phyloP scores from a whole-genome alignment of 2,329 filamentous ascomycete genomes.

The Trichoderma sp. region DNA sequence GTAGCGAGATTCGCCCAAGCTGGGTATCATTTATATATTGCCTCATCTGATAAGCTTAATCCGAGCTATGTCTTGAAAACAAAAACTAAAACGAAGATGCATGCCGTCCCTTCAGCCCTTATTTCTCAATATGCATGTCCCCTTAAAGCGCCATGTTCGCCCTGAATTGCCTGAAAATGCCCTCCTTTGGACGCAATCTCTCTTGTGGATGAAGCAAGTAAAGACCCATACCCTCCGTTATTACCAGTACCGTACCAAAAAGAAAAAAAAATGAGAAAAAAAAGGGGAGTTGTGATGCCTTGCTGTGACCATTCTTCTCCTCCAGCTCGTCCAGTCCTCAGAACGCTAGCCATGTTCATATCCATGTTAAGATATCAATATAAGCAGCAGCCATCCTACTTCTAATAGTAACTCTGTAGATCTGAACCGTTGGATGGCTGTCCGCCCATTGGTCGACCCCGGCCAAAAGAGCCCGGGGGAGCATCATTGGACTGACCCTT shows the following conservation, averaged over 20 bases:
- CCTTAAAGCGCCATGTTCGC: conserved; percentile 1
- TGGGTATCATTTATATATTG: conserved; percentile 20
- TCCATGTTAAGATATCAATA: neutral
- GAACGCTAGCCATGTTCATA: neutral
- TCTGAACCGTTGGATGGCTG: conserved; percentile 31
- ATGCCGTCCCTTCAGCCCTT: neutral
- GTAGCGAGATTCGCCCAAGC: neutral
- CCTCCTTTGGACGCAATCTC: neutral
- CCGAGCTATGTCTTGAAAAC: neutral
- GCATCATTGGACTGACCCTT: conserved; percentile 34
- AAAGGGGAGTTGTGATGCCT: neutral
- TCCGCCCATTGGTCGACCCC: conserved; percentile 29
- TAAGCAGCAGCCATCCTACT: conserved; percentile 2
- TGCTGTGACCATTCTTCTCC: neutral
- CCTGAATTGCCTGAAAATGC: neutral
- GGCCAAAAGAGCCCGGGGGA: conserved; percentile 13
- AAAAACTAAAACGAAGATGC: neutral
- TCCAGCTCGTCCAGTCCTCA: conserved; percentile 1
- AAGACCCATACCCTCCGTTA: neutral
- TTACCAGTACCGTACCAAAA: neutral
- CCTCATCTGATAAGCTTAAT: neutral
- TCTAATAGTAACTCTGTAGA: conserved; percentile 43
- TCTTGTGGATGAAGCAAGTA: neutral
- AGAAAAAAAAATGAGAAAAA: neutral
- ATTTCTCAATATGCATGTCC: neutral